Conservation (phyloP, 768 basidiomycete genomes). For the Phylloporus sp. region DNA sequence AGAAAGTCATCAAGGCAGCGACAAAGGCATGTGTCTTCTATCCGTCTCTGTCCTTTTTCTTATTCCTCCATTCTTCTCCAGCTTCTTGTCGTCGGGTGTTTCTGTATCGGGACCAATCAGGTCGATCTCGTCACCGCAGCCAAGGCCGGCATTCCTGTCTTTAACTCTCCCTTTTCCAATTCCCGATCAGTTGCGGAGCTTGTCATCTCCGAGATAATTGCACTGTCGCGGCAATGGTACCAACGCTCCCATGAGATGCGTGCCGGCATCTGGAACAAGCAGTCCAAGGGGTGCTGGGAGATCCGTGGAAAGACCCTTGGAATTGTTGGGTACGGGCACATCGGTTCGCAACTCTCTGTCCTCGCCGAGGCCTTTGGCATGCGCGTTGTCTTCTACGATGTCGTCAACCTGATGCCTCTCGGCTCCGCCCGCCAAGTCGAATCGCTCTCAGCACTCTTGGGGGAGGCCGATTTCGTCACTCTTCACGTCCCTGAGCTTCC, state of each 20-base stretch:
- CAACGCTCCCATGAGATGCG: constrained; percentile 88
- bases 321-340: constrained; percentile 98
- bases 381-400: constrained; percentile 92
- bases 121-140: constrained; percentile 86
- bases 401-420: constrained; percentile 95
- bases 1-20: constrained; percentile 82
- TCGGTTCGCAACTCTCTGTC: constrained; percentile 94
- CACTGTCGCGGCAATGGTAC: constrained; percentile 89
- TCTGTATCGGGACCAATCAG: constrained; percentile 99
- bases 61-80: constrained; percentile 29
- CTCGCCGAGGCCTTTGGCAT: constrained; percentile 96
- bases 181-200: constrained; percentile 98
- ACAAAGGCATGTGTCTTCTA: constrained; percentile 55
- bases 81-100: constrained; percentile 96
- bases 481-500: constrained; percentile 95
- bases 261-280: constrained; percentile 95
- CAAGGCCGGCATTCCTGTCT: constrained; percentile 90
- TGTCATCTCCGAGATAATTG: constrained; percentile 90
- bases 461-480: constrained; percentile 87
- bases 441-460: constrained; percentile 66
- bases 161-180: constrained; percentile 99
- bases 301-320: constrained; percentile 96
- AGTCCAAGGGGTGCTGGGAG: constrained; percentile 98
- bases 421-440: constrained; percentile 92
- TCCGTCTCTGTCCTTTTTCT: background rate